Evolutionary conservation across 176 grass and related monocot genomes (phyloP).

Genomic region (Triticum timopheevii): DNA sequence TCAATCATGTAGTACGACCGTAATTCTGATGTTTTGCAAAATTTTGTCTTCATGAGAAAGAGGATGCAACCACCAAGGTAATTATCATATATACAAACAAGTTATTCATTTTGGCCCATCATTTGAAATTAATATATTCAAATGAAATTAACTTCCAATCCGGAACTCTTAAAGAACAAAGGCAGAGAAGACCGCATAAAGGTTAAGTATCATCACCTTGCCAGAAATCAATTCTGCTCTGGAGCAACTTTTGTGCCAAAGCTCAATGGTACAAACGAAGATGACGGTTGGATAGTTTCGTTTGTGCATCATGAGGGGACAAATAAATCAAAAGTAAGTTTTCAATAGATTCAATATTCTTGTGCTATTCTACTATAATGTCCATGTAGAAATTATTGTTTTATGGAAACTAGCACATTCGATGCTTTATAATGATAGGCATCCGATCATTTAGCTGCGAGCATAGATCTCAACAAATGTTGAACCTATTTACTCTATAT

Average conservation of each 20-base stretch:
- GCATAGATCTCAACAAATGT: background rate
- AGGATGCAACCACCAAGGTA: background rate
- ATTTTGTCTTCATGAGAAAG: constrained; percentile 18
- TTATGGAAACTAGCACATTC: background rate
- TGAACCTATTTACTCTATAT: background rate
- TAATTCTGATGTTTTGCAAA: constrained; percentile 32
- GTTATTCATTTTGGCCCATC: background rate
- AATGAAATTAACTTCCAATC: background rate
- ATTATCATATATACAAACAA: background rate
- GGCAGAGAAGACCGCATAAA: background rate
- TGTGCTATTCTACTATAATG: background rate
- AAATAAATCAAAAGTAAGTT: constrained; percentile 14
- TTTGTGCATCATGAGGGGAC: constrained; percentile 31
- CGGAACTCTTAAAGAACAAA: background rate
- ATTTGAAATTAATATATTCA: background rate
- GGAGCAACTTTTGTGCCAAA: constrained; percentile 39
- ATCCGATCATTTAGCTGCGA: background rate
- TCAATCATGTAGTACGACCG: background rate
- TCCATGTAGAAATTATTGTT: background rate
- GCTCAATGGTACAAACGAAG: background rate
- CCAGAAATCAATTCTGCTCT: constrained; percentile 34
- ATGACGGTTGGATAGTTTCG: constrained; percentile 37
- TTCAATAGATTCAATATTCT: background rate
- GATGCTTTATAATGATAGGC: background rate
- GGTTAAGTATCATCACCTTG: constrained; percentile 20